Evolutionary conservation across 78 protist genomes (phyloP), one percentile per base, ranked within the genome.

Genomic region (Mantamonas sphyraenae): DNA sequence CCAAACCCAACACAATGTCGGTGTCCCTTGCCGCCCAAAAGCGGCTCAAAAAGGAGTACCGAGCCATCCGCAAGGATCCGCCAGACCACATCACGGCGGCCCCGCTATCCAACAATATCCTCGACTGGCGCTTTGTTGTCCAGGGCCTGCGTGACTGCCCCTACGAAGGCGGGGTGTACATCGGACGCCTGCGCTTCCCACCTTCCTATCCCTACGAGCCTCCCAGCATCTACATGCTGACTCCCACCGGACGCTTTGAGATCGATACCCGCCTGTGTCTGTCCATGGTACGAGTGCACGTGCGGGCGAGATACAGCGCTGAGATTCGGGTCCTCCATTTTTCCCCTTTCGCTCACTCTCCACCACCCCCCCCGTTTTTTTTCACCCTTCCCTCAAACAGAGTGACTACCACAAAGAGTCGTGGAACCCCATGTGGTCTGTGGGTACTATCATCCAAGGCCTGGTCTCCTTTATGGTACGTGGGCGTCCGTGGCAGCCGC

Each of bases 401-500:
- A n/a, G n/a, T n/a, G n/a, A n/a, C n/a, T n/a, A 63, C 51, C 96
- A 92, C 53, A 88, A 89, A 20, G 92, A 87, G 47, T 20, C 55
- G 19, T 90, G 89, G 90, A 47, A 58, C 47, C 84, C 87, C 3
- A 2, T 61, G 12, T 87, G 91, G 92, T 42, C 76, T 0, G 83
- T 68, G 3, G 53, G 64, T 5, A 16, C 78, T 16, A 74, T 90
- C 47, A 57, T 89, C 30, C 43, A 78, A 10, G 91, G 93, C 7
- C 40, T 90, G 10, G 68, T 82, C n/a, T 81, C 89, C 40, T 90
- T 89, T 50, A 71, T 81, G 81, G 31, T 71, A 16, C 0, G 10
- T 28, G 12, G 3, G 19, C 38, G 8, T 42, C 17, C 31, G 20
- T 40, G 16, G 24, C 24, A 9, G 5, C 14, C 38, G 8, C 12